Evolutionary conservation across 1,284 basidiomycete genomes (phyloP), one percentile per base, ranked within the genome.

Genomic region (Leccinum pseudoinsigne): DNA sequence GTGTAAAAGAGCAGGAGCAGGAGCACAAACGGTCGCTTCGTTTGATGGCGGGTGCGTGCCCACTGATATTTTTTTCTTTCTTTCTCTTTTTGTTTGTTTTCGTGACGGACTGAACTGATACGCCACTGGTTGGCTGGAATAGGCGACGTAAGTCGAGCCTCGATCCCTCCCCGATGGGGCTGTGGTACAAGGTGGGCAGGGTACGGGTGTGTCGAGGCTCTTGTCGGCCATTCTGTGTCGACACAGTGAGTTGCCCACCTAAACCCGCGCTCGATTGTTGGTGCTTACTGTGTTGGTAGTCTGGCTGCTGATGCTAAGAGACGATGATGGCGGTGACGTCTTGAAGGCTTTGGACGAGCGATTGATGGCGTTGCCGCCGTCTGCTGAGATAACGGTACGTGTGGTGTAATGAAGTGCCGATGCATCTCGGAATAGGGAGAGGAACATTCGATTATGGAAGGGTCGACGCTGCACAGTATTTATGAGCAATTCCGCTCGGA

Each of bases 401-500:
- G 23, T 21, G 21, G 51, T 51, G n/a, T 38, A 38, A 18, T 31
- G 18, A 60, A 26, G 26, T 21, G 23, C 34, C 61, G 55, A 62
- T 55, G 5, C n/a, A n/a, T 50, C 16, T 26, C 28, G 18, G 64
- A 34, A 50, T 21, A 93, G 89, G 86, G 88, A 6, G 89, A 93
- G 71, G 86, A 91, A 68, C 84, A 86, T 66, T 81, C 86, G 4
- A 77, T 95, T 0, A 82, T 91, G 69, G 94, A 88, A 0, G 89
- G 86, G 64, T 78, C 95, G 14, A 87, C 87, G 0, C 77, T 96
- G 47, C 85, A 92, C 62, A 84, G 88, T 34, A 90, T 90, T 0
- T 89, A 93, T 69, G 83, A 84, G 57, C 86, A 86, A 28, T 94
- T 95, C 79, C 86, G 86, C 57, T 83, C 86, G 0, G 93, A 97